Evolutionary conservation across 2,329 filamentous ascomycete genomes (phyloP).

Genomic region (Aspergillus caelatus): DNA sequence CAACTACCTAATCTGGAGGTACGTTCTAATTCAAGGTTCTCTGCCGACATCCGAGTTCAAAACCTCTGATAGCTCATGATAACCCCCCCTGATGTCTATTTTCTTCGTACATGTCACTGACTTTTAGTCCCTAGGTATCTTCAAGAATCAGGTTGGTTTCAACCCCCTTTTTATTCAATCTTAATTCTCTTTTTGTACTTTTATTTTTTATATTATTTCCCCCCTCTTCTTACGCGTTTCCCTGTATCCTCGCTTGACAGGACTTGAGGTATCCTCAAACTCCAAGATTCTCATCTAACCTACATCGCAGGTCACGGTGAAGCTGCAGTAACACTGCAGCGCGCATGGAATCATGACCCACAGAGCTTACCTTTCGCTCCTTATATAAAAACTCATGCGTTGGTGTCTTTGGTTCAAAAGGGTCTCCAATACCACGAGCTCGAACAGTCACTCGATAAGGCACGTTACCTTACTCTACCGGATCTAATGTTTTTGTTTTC

Average conservation of each 20-base stretch:
- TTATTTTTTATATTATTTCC: neutral
- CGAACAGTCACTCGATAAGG: conserved; percentile 53
- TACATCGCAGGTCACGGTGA: conserved; percentile 55
- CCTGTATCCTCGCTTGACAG: neutral
- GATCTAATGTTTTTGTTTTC: neutral
- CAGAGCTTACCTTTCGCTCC: conserved; percentile 64
- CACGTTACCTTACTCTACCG: conserved; percentile 30
- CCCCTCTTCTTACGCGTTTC: neutral
- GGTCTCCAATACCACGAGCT: conserved; percentile 60
- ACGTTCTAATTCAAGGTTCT: conserved; percentile 32
- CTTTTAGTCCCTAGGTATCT: conserved; percentile 49
- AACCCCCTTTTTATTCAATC: conserved; percentile 11
- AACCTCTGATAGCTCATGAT: neutral
- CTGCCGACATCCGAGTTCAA: conserved; percentile 1
- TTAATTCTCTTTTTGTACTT: conserved; percentile 11
- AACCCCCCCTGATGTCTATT: neutral
- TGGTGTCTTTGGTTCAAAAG: conserved; percentile 66
- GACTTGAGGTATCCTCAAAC: neutral
- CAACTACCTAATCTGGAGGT: conserved; percentile 72
- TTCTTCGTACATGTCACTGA: conserved; percentile 15
- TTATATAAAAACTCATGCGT: conserved; percentile 60
- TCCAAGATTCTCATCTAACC: conserved; percentile 9
- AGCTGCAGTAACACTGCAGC: conserved; percentile 62
- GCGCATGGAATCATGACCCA: conserved; percentile 65
- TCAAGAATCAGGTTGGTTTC: conserved; percentile 56